Conservation (phyloP, 108 stramenopile species). For the Poteriospumella lacustris region DNA sequence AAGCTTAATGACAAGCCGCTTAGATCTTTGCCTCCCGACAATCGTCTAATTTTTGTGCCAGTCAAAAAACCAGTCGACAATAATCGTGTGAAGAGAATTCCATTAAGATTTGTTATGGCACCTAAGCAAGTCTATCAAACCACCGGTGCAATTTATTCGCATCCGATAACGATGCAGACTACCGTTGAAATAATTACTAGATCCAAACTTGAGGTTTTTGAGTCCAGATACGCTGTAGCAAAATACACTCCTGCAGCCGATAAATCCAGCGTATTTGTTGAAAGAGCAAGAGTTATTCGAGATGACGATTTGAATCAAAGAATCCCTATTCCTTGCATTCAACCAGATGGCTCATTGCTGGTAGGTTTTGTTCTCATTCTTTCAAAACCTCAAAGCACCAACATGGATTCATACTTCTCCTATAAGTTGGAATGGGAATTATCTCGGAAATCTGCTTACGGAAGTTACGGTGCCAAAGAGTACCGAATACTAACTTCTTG, state of each 20-base stretch:
- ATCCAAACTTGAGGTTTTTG: constrained; percentile 8
- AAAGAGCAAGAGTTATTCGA: constrained; percentile 8
- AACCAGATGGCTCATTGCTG: constrained; percentile 6
- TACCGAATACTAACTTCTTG: constrained; percentile 8
- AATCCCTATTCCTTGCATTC: constrained; percentile 7
- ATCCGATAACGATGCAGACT: constrained; percentile 7
- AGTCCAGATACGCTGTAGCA: constrained; percentile 6
- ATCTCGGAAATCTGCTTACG: constrained; percentile 7
- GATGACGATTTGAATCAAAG: background rate
- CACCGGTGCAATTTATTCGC: constrained; percentile 6
- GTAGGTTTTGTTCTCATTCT: constrained; percentile 8
- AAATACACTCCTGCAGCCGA: constrained; percentile 6
- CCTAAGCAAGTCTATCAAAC: constrained; percentile 7
- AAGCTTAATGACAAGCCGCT: constrained; percentile 7
- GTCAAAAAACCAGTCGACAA: constrained; percentile 7
- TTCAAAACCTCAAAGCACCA: constrained; percentile 7
- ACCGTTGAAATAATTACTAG: constrained; percentile 8
- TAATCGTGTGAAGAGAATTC: constrained; percentile 8
- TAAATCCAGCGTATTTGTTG: constrained; percentile 8
- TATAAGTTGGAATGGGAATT: constrained; percentile 8
- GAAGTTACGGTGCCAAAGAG: constrained; percentile 6
- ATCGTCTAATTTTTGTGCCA: constrained; percentile 8
- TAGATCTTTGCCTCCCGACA: constrained; percentile 6
- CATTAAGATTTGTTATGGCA: constrained; percentile 8
- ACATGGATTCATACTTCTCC: constrained; percentile 7